Evolutionary conservation across 257 asterid genomes (phyloP), one percentile per base, ranked within the genome.

Genomic region (Anisodus tanguticus): DNA sequence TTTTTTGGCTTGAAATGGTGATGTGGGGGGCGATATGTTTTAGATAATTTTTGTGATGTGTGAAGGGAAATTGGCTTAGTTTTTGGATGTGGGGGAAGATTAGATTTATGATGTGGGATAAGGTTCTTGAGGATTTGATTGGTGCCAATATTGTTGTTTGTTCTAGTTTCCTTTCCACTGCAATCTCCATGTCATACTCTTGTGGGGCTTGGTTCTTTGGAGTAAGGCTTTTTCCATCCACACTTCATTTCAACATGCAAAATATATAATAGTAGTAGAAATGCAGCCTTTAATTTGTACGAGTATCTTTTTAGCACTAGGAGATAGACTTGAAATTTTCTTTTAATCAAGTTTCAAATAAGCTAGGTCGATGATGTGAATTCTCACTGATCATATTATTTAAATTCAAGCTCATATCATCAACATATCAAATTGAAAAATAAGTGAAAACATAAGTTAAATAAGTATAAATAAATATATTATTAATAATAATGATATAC

Each of bases 51-150:
- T 74, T 57, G 87, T 83, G 87, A 86, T 88, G 19, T 87, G 91
- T 84, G 90, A 87, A 85, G 87, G 89, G 59, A 60, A 79, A 66
- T 87, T 84, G 81, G 71, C 76, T 85, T 86, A 86, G 87, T 85
- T 84, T 82, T 88, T 76, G 81, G 87, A 63, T 78, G 79, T 81
- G 68, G 47, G 84, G 84, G 79, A 80, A 83, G 91, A 90, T 92
- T 74, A 87, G 90, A 90, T 90, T 88, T 86, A 37, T 83, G 91
- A 85, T 88, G 83, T 53, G 4, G 94, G 94, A 92, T 91, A 88
- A 90, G 94, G 92, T 37, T 22, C 57, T 87, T 55, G 87, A 83
- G 94, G 90, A 3, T 83, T 41, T 87, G 22, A 86, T 87, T 86
- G 88, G 86, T 86, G 93, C 95, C 3, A 83, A 45, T 86, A 69